phyloP scores from a whole-genome alignment of 192 early-diverging fungal species.

The Coemansia brasiliensis region DNA sequence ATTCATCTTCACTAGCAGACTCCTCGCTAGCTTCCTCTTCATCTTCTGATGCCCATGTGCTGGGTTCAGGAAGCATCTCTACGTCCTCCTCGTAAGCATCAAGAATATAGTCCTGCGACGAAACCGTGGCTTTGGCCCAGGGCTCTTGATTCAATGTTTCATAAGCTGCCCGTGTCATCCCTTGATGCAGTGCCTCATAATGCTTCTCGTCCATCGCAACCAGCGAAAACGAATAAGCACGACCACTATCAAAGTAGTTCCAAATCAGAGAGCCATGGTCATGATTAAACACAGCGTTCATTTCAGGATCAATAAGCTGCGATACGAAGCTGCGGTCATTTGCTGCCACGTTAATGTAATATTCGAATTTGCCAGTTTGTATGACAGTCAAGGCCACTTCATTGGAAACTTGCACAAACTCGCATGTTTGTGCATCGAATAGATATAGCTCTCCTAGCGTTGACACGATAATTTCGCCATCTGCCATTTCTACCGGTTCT shows the following conservation, averaged over 20 bases:
- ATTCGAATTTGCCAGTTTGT: conserved; percentile 34
- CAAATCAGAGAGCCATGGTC: conserved; percentile 76
- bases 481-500: conserved; percentile 28
- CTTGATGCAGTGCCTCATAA: conserved; percentile 62
- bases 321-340: conserved; percentile 51
- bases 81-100: conserved; percentile 74
- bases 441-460: conserved; percentile 63
- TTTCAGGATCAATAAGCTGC: conserved; percentile 67
- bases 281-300: conserved; percentile 77
- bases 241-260: conserved; percentile 66
- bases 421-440: conserved; percentile 58
- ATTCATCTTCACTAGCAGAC: not conserved
- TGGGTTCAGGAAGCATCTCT: conserved; percentile 28
- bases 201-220: conserved; percentile 58
- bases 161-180: conserved; percentile 73
- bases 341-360: conserved; percentile 60
- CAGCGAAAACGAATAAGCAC: conserved; percentile 76
- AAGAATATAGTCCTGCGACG: conserved; percentile 74
- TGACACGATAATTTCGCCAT: conserved; percentile 54
- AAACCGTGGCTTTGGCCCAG: conserved; percentile 65
- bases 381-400: conserved; percentile 45
- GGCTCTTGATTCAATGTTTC: conserved; percentile 65
- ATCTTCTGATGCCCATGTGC: conserved; percentile 29
- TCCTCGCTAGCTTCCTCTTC: conserved; percentile 13
- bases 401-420: conserved; percentile 60